phyloP scores from a whole-genome alignment of 2,329 filamentous ascomycete species.

The Fusarium oxysporum region DNA sequence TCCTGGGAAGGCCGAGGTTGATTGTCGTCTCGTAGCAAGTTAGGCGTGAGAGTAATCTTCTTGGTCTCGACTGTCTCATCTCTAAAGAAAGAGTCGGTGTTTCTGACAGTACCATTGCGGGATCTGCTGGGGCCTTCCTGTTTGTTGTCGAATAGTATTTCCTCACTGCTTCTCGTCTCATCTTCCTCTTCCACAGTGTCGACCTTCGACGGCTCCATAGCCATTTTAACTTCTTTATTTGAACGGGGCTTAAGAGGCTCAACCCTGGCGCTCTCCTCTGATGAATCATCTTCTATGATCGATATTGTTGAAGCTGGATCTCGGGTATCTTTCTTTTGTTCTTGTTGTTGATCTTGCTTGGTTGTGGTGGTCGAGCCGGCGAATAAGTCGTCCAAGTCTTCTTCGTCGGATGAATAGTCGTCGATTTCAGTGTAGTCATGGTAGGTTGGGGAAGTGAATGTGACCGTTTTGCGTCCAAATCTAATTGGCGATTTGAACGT shows the following conservation, averaged over 20 bases:
- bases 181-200: conserved; percentile 52
- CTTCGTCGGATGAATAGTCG: conserved; percentile 86
- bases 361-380: conserved; percentile 43
- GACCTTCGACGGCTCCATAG: conserved; percentile 47
- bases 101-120: conserved; percentile 86
- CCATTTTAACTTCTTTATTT: conserved; percentile 55
- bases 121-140: conserved; percentile 70
- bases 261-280: conserved; percentile 66
- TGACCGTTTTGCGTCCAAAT: conserved; percentile 85
- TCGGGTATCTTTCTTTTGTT: conserved; percentile 48
- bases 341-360: conserved; percentile 42
- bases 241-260: conserved; percentile 65
- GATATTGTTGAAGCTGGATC: conserved; percentile 47
- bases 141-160: conserved; percentile 70
- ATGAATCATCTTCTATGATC: conserved; percentile 47
- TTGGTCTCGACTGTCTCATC: conserved; percentile 95
- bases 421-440: conserved; percentile 89
- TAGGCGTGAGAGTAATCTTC: conserved; percentile 96
- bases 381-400: conserved; percentile 61
- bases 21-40: conserved; percentile 86
- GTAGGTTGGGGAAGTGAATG: conserved; percentile 86
- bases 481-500: conserved; percentile 82
- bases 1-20: conserved; percentile 64
- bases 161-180: conserved; percentile 68
- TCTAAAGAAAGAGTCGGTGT: conserved; percentile 97